A percentile compares a stretch with the other conserved stretches of the same genome.
Conservation (phyloP, 208 protist species). For the Naegleria lovaniensis region DNA sequence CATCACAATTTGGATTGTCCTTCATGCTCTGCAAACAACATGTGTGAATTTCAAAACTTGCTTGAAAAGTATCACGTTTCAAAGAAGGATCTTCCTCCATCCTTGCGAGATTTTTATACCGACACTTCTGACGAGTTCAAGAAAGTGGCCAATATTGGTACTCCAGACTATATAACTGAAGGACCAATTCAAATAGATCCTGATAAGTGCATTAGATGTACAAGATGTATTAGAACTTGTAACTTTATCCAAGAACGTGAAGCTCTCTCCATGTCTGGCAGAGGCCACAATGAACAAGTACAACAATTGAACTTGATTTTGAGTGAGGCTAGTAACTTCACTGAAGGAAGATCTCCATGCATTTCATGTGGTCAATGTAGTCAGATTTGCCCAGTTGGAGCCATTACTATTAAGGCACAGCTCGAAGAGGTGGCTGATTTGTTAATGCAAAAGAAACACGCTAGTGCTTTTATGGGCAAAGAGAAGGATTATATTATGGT, state of each 20-base stretch:
- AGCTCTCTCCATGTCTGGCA: background rate
- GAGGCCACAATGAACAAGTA: background rate
- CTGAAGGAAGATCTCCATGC: background rate
- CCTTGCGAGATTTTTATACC: background rate
- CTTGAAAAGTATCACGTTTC: background rate
- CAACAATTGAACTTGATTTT: background rate
- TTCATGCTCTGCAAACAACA: background rate
- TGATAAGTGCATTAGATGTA: conserved; percentile 4
- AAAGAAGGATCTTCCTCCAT: background rate
- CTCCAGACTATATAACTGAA: background rate
- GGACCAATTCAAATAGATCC: background rate
- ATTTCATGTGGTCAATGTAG: background rate
- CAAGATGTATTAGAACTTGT: background rate
- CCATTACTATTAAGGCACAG: background rate
- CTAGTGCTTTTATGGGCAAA: background rate
- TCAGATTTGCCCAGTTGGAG: background rate
- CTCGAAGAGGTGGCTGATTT: background rate
- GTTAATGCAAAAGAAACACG: background rate
- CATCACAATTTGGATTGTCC: background rate
- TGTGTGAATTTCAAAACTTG: background rate
- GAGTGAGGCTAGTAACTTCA: background rate
- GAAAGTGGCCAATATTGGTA: background rate
- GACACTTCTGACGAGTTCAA: background rate
- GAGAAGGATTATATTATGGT: background rate
- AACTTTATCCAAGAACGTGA: background rate